phyloP scores from a whole-genome alignment of 495 filamentous ascomycete genomes.

The Daldinia vernicosa region DNA sequence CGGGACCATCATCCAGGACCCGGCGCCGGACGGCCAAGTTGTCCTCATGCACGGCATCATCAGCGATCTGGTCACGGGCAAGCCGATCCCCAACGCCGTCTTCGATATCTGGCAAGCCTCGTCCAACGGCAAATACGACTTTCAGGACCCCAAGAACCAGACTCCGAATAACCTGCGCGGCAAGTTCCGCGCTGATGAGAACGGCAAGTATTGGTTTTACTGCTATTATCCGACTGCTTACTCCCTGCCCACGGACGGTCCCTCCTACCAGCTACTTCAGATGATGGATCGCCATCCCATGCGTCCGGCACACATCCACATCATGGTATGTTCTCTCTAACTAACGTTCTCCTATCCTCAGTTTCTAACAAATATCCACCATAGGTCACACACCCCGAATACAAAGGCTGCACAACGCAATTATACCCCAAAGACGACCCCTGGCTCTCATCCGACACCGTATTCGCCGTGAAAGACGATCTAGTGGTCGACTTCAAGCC shows the following conservation, averaged over 20 bases:
- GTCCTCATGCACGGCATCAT: slow-evolving; percentile 80
- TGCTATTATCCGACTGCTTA: slow-evolving; percentile 85
- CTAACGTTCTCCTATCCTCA: not conserved
- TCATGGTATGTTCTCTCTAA: slow-evolving; percentile 66
- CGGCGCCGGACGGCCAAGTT: slow-evolving; percentile 67
- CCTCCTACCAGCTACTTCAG: slow-evolving; percentile 72
- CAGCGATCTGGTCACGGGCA: slow-evolving; percentile 74
- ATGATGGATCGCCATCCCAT: slow-evolving; percentile 84
- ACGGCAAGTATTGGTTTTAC: slow-evolving; percentile 82
- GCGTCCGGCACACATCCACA: slow-evolving; percentile 85
- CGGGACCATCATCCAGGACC: slow-evolving; percentile 74
- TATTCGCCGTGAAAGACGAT: slow-evolving; percentile 84
- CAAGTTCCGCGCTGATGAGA: slow-evolving; percentile 80
- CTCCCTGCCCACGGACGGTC: slow-evolving; percentile 77
- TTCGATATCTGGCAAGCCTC: slow-evolving; percentile 90
- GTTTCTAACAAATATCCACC: slow-evolving; percentile 5
- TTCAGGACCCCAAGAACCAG: slow-evolving; percentile 83
- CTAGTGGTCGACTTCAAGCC: slow-evolving; percentile 77
- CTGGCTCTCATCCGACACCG: slow-evolving; percentile 74
- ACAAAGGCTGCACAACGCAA: slow-evolving; percentile 77
- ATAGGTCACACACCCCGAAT: slow-evolving; percentile 59
- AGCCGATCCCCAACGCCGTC: slow-evolving; percentile 73
- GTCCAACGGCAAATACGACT: slow-evolving; percentile 87
- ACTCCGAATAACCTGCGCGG: slow-evolving; percentile 82
- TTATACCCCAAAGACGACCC: slow-evolving; percentile 77